phyloP scores from a whole-genome alignment of 495 filamentous ascomycete genomes.

The Letharia columbiana region DNA sequence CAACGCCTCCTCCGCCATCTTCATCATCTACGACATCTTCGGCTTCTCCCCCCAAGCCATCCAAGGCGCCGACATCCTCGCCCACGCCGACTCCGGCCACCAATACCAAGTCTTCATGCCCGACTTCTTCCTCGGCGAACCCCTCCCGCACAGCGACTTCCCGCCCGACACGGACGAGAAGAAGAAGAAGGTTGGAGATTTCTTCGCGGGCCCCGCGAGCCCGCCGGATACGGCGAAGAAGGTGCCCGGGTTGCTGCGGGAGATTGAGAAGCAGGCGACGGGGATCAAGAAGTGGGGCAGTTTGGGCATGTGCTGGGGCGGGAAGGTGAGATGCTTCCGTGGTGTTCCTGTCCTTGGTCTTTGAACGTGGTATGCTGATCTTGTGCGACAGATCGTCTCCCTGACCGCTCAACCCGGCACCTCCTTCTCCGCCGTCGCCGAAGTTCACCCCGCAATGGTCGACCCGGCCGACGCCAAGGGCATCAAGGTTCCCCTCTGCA shows the following conservation, averaged over 20 bases:
- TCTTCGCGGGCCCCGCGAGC: conserved; percentile 64
- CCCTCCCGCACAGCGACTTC: conserved; percentile 45
- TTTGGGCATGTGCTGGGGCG: conserved; percentile 94
- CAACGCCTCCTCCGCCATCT: conserved; percentile 43
- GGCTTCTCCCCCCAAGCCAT: conserved; percentile 48
- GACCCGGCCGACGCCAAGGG: conserved; percentile 62
- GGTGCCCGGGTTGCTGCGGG: conserved; percentile 54
- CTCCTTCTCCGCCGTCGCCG: conserved; percentile 59
- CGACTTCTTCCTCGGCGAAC: conserved; percentile 48
- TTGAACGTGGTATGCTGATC: conserved; percentile 31
- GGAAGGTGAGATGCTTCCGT: conserved; percentile 48
- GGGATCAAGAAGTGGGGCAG: conserved; percentile 71
- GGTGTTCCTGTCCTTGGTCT: neutral
- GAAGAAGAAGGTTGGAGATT: conserved; percentile 60
- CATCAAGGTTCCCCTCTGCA: conserved; percentile 55
- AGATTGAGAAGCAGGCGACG: conserved; percentile 39
- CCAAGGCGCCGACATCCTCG: conserved; percentile 51
- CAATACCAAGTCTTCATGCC: conserved; percentile 51
- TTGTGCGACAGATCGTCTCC: conserved; percentile 43
- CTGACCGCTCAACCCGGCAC: conserved; percentile 50
- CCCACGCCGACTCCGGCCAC: conserved; percentile 37
- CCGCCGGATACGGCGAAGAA: conserved; percentile 54
- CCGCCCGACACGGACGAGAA: conserved; percentile 78
- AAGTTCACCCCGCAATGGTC: conserved; percentile 82
- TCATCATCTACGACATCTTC: conserved; percentile 51